A percentile compares a stretch with the other conserved stretches of the same genome.
phyloP scores from a whole-genome alignment of 345 rosid genomes.

The Mallotus nudiflorus region DNA sequence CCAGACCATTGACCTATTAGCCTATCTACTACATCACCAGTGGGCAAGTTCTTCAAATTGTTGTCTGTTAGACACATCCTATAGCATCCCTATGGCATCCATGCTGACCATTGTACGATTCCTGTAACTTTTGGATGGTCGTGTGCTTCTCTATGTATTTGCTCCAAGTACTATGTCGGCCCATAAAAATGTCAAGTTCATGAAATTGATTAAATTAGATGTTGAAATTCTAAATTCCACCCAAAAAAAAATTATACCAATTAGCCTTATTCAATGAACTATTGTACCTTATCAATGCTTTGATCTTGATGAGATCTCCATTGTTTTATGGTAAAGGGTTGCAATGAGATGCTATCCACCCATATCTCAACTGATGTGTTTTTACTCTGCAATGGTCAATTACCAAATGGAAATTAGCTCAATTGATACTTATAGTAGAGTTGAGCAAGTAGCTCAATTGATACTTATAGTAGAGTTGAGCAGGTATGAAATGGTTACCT shows the following conservation, averaged over 20 bases:
- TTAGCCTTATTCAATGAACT: no score
- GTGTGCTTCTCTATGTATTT: slow-evolving; percentile 62
- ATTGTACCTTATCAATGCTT: slow-evolving; percentile 54
- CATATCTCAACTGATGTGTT: slow-evolving; percentile 59
- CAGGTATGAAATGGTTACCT: slow-evolving; percentile 33
- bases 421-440: no score
- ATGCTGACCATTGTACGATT: slow-evolving; percentile 73
- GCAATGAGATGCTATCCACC: slow-evolving; percentile 80
- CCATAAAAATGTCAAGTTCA: background rate
- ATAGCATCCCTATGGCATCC: slow-evolving; percentile 56
- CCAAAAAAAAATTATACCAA: no score
- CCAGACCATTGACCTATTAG: slow-evolving; percentile 60
- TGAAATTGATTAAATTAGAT: no score
- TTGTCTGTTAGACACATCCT: slow-evolving; percentile 74
- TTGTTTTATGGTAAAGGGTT: slow-evolving; percentile 71
- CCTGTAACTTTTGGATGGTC: slow-evolving; percentile 62
- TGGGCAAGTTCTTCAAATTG: slow-evolving; percentile 59
- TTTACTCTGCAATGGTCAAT: slow-evolving; percentile 38
- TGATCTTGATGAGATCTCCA: slow-evolving; percentile 71
- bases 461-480: no score
- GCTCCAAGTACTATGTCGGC: slow-evolving; percentile 60
- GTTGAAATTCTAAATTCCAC: no score
- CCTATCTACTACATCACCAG: slow-evolving; percentile 80
- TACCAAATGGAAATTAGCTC: no score
- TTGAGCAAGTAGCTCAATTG: no score